These are phyloP conservation scores for Scutellaria barbata DNA, from an alignment of 257 asterid genomes.

Conservation along the genomic window DNA sequence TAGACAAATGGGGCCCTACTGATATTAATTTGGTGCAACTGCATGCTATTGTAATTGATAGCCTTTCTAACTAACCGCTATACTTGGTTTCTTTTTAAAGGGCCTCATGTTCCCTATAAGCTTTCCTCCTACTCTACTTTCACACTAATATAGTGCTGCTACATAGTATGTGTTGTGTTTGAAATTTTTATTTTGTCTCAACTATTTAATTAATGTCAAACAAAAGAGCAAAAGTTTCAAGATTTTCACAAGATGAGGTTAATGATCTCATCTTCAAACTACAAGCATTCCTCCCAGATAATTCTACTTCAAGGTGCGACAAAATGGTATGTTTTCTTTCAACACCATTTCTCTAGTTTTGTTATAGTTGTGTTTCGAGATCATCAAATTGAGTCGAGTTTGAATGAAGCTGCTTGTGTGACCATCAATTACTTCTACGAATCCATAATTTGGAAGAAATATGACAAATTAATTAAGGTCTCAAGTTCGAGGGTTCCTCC, in stretches of 20 bases:
- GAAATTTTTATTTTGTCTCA: not conserved
- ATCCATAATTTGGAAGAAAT: no score
- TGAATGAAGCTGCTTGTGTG: not conserved
- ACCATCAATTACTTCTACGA: no score
- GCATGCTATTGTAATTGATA: slow-evolving; percentile 16
- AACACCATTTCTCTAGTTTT: not conserved
- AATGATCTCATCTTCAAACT: slow-evolving; percentile 57
- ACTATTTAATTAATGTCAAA: slow-evolving; percentile 47
- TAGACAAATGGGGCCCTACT: slow-evolving; percentile 37
- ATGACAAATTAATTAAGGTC: no score
- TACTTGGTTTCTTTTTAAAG: slow-evolving; percentile 46
- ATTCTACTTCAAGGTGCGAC: slow-evolving; percentile 43
- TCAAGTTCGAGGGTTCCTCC: no score
- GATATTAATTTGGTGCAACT: slow-evolving; percentile 33
- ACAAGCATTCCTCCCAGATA: slow-evolving; percentile 56
- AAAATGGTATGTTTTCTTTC: slow-evolving; percentile 46
- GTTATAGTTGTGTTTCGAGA: not conserved
- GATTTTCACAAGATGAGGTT: slow-evolving; percentile 57
- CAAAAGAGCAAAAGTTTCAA: slow-evolving; percentile 47
- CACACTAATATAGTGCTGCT: not conserved
- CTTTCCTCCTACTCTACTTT: slow-evolving; percentile 30
- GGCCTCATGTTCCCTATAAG: slow-evolving; percentile 32
- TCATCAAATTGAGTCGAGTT: not conserved
- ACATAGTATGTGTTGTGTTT: slow-evolving; percentile 19
- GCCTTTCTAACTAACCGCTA: slow-evolving; percentile 40